phyloP scores from a whole-genome alignment of 1,284 basidiomycete species.

The Apiotrichum akiyoshidainum region DNA sequence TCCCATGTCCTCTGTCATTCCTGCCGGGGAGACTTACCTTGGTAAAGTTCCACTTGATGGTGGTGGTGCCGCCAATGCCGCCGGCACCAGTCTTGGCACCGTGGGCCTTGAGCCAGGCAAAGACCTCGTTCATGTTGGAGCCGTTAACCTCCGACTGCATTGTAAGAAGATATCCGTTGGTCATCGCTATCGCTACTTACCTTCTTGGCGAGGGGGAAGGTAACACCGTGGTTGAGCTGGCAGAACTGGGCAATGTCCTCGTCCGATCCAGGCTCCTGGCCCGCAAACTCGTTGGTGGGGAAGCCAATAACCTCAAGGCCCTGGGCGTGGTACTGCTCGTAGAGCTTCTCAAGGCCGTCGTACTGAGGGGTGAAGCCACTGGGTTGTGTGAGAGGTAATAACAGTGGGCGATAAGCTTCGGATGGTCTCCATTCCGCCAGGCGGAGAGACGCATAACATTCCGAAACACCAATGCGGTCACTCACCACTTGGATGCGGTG shows the following conservation, averaged over 20 bases:
- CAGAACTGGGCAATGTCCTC: constrained; percentile 59
- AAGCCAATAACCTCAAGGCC: constrained; percentile 55
- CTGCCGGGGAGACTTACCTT: constrained; percentile 21
- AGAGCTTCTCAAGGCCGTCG: constrained; percentile 54
- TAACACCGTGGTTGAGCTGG: constrained; percentile 72
- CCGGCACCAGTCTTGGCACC: constrained; percentile 20
- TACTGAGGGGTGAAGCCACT: constrained; percentile 52
- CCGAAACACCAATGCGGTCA: background rate
- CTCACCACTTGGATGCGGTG: constrained; percentile 55
- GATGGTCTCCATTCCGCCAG: too few relatives aligned
- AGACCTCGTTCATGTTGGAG: constrained; percentile 70
- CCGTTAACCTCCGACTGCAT: constrained; percentile 79
- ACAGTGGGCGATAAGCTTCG: too few relatives aligned
- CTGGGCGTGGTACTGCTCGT: constrained; percentile 54
- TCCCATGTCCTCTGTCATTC: background rate
- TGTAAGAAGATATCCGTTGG: background rate
- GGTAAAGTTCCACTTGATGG: constrained; percentile 42
- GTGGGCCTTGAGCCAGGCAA: constrained; percentile 73
- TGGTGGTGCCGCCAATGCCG: constrained; percentile 38
- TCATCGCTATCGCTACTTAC: constrained; percentile 47
- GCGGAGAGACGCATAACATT: background rate
- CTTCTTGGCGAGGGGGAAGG: constrained; percentile 80
- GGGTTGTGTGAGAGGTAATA: background rate
- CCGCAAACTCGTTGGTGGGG: constrained; percentile 50
- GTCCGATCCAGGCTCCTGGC: constrained; percentile 73